Evolutionary conservation across 495 filamentous ascomycete genomes (phyloP).

Genomic region (Usnea hakonensis): DNA sequence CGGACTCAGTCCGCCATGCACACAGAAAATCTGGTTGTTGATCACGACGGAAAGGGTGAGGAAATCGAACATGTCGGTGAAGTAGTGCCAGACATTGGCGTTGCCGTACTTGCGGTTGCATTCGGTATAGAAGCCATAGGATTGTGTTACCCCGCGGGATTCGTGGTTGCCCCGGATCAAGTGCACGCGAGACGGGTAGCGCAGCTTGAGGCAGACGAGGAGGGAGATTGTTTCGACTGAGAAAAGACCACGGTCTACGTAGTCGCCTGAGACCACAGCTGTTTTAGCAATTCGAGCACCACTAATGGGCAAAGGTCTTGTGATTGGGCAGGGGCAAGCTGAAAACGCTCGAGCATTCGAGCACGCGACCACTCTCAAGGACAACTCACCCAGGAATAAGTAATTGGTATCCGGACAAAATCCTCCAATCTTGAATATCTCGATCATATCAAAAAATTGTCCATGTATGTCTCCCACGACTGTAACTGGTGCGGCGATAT

Average conservation of each 20-base stretch:
- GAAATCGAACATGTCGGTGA: constrained; percentile 99
- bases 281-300: neutral
- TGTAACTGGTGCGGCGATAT: constrained; percentile 93
- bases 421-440: constrained; percentile 97
- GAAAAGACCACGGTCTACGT: constrained; percentile 95
- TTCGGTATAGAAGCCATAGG: constrained; percentile 98
- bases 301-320: neutral
- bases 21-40: constrained; percentile 97
- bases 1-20: constrained; percentile 90
- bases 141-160: constrained; percentile 93
- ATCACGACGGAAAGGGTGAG: constrained; percentile 94
- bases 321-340: neutral
- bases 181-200: constrained; percentile 87
- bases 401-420: constrained; percentile 97
- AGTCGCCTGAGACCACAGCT: constrained; percentile 70
- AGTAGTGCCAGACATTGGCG: constrained; percentile 98
- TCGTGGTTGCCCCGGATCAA: constrained; percentile 96
- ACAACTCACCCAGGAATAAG: constrained; percentile 74
- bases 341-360: neutral
- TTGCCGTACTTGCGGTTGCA: constrained; percentile 96
- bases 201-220: constrained; percentile 86
- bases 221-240: constrained; percentile 95
- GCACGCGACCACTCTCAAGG: neutral
- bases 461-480: constrained; percentile 98
- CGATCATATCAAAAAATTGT: constrained; percentile 96